A percentile compares a stretch with the other conserved stretches of the same genome.
Conservation (phyloP, 768 basidiomycete genomes). For the Leccinum uliginosum region DNA sequence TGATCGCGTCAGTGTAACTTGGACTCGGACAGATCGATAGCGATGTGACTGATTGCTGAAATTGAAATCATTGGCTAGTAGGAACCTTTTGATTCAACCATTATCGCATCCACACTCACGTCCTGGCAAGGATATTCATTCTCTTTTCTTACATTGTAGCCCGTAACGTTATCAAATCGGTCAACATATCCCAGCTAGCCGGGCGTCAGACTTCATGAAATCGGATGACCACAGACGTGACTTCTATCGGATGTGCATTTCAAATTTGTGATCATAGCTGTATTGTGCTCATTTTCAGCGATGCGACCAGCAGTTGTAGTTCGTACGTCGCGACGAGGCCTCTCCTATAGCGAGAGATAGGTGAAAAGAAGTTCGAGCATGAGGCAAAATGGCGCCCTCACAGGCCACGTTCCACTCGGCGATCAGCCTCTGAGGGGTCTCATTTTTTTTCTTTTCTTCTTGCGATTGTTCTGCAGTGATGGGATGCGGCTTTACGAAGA, state of each 20-base stretch:
- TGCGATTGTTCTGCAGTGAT: background rate
- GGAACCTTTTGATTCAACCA: background rate
- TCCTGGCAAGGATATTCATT: background rate
- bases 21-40: background rate
- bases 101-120: background rate
- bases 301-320: background rate
- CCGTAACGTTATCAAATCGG: background rate
- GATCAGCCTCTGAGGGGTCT: background rate
- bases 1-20: background rate
- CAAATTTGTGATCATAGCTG: background rate
- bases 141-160: background rate
- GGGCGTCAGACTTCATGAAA: background rate
- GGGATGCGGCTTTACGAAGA: background rate
- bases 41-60: background rate
- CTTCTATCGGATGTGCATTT: background rate
- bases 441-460: background rate
- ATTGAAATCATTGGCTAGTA: background rate
- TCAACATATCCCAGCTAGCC: background rate
- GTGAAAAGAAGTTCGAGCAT: background rate
- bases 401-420: background rate
- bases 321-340: background rate
- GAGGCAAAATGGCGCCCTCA: background rate
- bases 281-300: background rate
- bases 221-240: background rate
- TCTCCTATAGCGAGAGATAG: background rate